These are phyloP conservation scores for Magnolia changhungtana DNA, from an alignment of 164 flowering plant species.

Conservation along the genomic window DNA sequence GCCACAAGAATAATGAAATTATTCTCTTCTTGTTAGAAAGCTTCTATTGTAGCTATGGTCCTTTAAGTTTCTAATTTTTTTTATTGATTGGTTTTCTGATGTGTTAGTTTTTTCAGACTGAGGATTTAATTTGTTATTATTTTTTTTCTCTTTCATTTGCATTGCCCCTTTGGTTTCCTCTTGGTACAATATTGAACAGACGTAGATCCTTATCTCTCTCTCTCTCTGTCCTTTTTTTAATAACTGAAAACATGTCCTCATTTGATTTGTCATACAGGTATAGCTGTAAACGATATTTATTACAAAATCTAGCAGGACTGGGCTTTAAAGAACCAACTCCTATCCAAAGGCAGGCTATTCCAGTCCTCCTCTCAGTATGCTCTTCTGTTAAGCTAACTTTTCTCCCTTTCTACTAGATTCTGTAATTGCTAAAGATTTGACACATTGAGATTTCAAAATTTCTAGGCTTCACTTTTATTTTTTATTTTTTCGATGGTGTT, in stretches of 20 bases:
- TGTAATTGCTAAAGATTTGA: neutral
- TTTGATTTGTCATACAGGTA: conserved; percentile 45
- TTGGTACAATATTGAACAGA: neutral
- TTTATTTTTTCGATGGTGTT: neutral
- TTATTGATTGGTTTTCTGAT: neutral
- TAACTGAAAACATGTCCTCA: neutral
- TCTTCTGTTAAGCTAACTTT: conserved; percentile 26
- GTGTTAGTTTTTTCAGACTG: neutral
- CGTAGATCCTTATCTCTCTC: neutral
- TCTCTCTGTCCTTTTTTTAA: neutral
- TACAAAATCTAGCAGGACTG: conserved; percentile 62
- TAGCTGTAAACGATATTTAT: conserved; percentile 50
- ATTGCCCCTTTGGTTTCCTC: neutral
- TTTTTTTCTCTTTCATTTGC: neutral
- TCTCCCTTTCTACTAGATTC: neutral
- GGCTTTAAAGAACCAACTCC: conserved; percentile 95
- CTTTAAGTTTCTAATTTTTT: too few relatives aligned
- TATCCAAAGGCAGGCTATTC: conserved; percentile 98
- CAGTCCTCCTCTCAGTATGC: conserved; percentile 92
- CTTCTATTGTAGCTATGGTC: too few relatives aligned
- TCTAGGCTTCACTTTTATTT: neutral
- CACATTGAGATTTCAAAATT: neutral
- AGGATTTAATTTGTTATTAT: neutral
- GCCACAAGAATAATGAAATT: too few relatives aligned
- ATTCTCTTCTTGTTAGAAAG: too few relatives aligned